Base-by-base conservation (phyloP, 495 filamentous ascomycete species). In the Lophiotrema nucula region DNA sequence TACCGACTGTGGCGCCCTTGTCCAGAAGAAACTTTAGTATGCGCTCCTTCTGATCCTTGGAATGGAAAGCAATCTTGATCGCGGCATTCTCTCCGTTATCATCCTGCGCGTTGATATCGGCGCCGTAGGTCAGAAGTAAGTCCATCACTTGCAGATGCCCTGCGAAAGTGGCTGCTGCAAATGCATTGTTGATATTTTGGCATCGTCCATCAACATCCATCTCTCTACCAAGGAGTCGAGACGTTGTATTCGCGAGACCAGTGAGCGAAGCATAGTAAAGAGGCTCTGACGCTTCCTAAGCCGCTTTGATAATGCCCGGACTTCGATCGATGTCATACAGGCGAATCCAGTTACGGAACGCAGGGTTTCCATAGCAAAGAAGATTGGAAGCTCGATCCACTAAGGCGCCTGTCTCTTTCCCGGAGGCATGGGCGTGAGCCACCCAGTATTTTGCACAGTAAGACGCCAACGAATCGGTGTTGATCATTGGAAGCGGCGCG, bases 201-300 rank as follows among this genome's bases (percentile, higher is more conserved):
- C 56, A 47, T 33, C 54, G 56, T 37, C 38, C 49, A 28, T 60
- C 35, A 42, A 54, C 49, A 16, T 35, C 31, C 15, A 15, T 15
- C 8, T 15, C 31, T 15, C 15, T 35, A 15, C 15, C 31, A 15
- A 35, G 53, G 33, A 69, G 51, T 21, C 13, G 18, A 18, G 57
- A 38, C 45, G 64, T 54, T 12, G 45, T 26, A 24, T 37, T 26
- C 31, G 10, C n/a, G 12, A 66, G 39, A 38, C 48, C 56, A 16
- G 23, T 22, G 27, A 57, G 47, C 15, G 60, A 58, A 26, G 56
- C 66, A 35, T 68, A 68, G 47, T 68, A 68, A 19, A 68, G 47
- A 26, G 65, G 53, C 15, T 49, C 23, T n/a, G 56, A 21, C 44
- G 39, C 21, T 31, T 16, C 35, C 44, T 45, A 43, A 13, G 28